phyloP scores from a whole-genome alignment of 179 eudicot species.

The Spinacia oleracea region DNA sequence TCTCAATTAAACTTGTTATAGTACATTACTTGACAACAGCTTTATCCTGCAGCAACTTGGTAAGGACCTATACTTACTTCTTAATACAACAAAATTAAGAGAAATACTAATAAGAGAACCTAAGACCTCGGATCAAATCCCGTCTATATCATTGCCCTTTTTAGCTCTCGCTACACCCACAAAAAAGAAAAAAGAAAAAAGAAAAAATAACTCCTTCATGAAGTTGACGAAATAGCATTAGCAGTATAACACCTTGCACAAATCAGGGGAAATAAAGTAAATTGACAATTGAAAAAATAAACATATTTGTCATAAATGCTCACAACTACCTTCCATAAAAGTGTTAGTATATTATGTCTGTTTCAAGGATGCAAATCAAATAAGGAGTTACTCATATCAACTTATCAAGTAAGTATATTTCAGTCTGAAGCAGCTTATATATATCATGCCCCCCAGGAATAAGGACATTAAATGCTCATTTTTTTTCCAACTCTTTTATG shows the following conservation, averaged over 20 bases:
- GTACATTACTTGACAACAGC: not conserved
- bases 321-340: conserved; percentile 13
- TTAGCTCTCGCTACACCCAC: not conserved
- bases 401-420: not conserved
- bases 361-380: conserved; percentile 9
- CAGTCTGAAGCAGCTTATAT: not conserved
- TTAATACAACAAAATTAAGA: not conserved
- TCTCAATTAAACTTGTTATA: not conserved
- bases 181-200: not conserved
- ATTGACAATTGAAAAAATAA: not conserved
- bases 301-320: conserved; percentile 24
- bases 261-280: not conserved
- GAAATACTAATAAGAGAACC: not conserved
- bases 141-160: not conserved
- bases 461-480: conserved; percentile 1
- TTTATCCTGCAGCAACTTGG: not conserved
- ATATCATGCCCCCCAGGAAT: not conserved
- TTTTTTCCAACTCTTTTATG: not conserved
- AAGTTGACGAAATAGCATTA: not conserved
- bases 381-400: not conserved
- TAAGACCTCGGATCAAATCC: no score
- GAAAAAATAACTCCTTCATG: not conserved
- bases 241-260: not conserved
- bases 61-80: conserved; percentile 1
- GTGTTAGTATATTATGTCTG: not conserved